A percentile compares a stretch with the other conserved stretches of the same genome.
phyloP scores from a whole-genome alignment of 2,329 filamentous ascomycete species.

The Trichoderma harzianum region DNA sequence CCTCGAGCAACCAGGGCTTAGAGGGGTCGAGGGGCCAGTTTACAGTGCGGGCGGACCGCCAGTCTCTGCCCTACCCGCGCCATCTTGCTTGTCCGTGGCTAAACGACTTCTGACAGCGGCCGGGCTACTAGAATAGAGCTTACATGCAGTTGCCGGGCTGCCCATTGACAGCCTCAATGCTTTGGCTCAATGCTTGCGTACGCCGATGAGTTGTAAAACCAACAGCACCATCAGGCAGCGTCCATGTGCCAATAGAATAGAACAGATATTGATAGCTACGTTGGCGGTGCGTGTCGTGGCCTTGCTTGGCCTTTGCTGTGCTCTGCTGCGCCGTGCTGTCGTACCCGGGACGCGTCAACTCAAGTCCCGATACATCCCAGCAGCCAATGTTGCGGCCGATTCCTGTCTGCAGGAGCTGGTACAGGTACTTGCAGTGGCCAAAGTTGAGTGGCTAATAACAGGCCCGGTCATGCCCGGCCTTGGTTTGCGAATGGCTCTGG shows the following conservation, averaged over 20 bases:
- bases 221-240: neutral
- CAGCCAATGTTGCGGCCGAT: neutral
- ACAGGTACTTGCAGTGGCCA: neutral
- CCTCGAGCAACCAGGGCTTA: neutral
- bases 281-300: neutral
- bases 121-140: neutral
- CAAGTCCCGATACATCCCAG: neutral
- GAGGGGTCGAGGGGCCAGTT: neutral
- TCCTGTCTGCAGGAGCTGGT: neutral
- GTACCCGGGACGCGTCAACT: neutral
- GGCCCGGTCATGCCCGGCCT: constrained; percentile 6
- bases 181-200: neutral
- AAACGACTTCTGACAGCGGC: neutral
- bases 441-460: neutral
- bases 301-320: neutral
- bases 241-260: neutral
- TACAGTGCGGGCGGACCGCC: constrained; percentile 2
- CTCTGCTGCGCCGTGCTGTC: neutral
- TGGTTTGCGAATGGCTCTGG: constrained; percentile 2
- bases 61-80: constrained; percentile 9
- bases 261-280: neutral
- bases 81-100: neutral
- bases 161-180: neutral
- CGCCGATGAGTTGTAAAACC: neutral
- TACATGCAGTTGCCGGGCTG: neutral